phyloP scores from a whole-genome alignment of 2,329 filamentous ascomycete species.

The Falciphora oryzae region DNA sequence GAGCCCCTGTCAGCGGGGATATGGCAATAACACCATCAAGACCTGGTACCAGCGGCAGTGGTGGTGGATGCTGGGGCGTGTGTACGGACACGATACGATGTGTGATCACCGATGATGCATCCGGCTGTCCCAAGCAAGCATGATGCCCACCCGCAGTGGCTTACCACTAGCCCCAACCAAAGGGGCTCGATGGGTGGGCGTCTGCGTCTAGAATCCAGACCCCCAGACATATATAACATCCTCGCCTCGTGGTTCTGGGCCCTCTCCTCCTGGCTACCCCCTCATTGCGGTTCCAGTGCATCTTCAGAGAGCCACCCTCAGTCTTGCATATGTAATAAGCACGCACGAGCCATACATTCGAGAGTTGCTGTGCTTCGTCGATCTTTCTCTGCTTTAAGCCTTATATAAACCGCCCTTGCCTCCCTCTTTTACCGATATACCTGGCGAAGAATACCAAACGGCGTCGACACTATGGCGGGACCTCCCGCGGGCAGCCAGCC shows the following conservation, averaged over 20 bases:
- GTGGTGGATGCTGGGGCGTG: neutral
- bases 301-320: neutral
- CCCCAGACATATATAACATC: neutral
- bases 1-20: neutral
- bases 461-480: neutral
- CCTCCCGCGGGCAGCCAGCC: neutral
- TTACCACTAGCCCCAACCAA: neutral
- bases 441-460: neutral
- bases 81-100: neutral
- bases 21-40: constrained; percentile 2
- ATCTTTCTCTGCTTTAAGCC: neutral
- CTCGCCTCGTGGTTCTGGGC: neutral
- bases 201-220: neutral
- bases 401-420: neutral
- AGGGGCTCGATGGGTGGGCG: neutral
- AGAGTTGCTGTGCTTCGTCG: neutral
- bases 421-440: neutral
- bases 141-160: neutral
- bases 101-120: neutral
- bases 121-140: neutral
- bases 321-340: neutral
- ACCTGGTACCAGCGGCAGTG: constrained; percentile 3
- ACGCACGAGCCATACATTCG: neutral
- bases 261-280: neutral
- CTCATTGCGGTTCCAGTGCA: neutral